Base-by-base conservation (phyloP, 2,329 filamentous ascomycete genomes). In the Aspergillus sp. region DNA sequence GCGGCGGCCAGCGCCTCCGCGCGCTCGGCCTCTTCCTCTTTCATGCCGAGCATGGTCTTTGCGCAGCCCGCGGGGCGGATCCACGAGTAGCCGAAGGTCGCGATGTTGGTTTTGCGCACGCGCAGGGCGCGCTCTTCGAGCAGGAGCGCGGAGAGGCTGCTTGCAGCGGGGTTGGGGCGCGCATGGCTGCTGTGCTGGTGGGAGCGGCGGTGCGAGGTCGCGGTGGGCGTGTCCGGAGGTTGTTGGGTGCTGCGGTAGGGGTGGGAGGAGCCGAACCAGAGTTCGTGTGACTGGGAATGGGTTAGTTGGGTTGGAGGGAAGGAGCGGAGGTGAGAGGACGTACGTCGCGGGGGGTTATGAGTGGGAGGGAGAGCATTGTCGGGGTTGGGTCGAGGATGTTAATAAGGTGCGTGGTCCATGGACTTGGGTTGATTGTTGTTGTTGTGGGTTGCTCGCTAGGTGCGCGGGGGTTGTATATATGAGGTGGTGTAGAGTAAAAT, bases 41-140 rank as follows among this genome's bases (percentile, higher is more conserved):
- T 86, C 74, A 91, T 83, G 57, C 95, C 91, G 67, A 95, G 87
- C 54, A 96, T 83, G 1, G 93, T 96, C 78, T 97, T 99, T 52
- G 84, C 71, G 50, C 96, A 81, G 7, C 93, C 94, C 0, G 90
- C 91, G 0, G 94, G 94, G 53, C 88, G 89, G 51, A 99, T 86
- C 94, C 94, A 99, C 42, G 82, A 83, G 59, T 86, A 88, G 54
- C 94, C 94, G 67, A 95, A 96, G 64, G 91, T 89, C 45, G 88
- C 83, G 26, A 97, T 87, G 60, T 93, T 90, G 45, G 83, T 75
- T 65, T 92, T 90, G 44, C 93, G 89, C 8, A 87, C 82, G 50
- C 86, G 82, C 58, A 95, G 81, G 52, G 85, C 82, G 55, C 85
- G 81, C 74, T 97, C 94, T 67, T 96, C 93, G 40, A 83, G 76